Base-by-base conservation (phyloP, 441 rosid genomes). In the Adansonia rubrostipa region DNA sequence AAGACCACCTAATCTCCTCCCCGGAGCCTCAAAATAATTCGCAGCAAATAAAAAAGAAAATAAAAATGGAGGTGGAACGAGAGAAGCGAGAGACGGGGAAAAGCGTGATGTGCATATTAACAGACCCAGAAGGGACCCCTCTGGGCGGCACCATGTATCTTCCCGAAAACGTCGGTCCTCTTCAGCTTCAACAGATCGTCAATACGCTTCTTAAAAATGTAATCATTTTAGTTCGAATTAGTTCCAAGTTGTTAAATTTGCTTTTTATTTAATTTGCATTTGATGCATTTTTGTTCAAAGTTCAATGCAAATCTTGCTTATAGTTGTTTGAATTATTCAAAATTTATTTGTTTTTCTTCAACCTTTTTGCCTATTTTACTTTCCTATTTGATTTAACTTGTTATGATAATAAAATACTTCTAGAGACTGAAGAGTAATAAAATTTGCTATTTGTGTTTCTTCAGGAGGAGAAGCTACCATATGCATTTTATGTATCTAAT, bases 391-490 rank as follows among this genome's bases (percentile, higher is more conserved):
- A 6, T 68, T 47, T 13, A 20, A 22, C 40, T 33, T 45, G 10
- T 48, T 56, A 67, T 67, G 61, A 19, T 19, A 44, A 20, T 11
- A 11, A 63, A 63, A 8, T 24, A 22, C 28, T 22, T 63, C 22
- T 9, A 9, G 15, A 47, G 4, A 11, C 19, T 51, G 28, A 13
- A 14, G 9, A 42, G 17, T 68, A 8, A 44, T 13, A 4, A 42
- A 69, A 11, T 81, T 50, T 73, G 56, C 36, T 1, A 36, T 65
- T 20, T 80, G 70, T 53, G 13, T 48, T 8, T n/a, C 22, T 81
- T 48, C 87, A 94, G 99, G 98, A 92, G 87, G 98, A 93, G 85
- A 91, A 91, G 86, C 67, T 96, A 67, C 99, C 98, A 7, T 91
- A 92, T 85, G 85, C 94, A 74, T 96, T 94, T 84, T 96, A 90